A percentile compares a stretch with the other conserved stretches of the same genome.
Conservation (phyloP, 495 filamentous ascomycete genomes). For the Neurospora pannonica region DNA sequence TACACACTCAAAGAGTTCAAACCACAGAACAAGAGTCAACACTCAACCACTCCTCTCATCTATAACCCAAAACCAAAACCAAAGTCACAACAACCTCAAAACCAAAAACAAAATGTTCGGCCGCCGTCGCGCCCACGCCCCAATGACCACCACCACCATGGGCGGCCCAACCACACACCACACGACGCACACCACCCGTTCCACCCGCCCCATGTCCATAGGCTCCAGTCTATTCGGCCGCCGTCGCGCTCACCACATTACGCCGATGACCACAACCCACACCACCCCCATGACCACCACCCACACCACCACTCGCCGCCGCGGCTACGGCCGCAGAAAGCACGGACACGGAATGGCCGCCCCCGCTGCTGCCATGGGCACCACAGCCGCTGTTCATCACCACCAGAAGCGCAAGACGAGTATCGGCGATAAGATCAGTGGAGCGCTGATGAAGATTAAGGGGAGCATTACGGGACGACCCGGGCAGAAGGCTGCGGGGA, state of each 20-base stretch:
- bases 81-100: not conserved
- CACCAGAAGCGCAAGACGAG: slow-evolving; percentile 48
- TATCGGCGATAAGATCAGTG: slow-evolving; percentile 60
- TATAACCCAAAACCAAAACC: not conserved
- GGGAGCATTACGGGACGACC: slow-evolving; percentile 52
- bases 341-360: slow-evolving; percentile 10
- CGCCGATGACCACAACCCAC: not conserved
- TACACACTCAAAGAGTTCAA: not conserved
- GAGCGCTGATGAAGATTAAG: slow-evolving; percentile 57
- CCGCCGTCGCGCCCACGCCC: not conserved
- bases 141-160: slow-evolving; percentile 1
- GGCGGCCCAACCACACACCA: not conserved
- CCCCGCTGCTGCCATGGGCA: not conserved
- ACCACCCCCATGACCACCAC: slow-evolving; percentile 1
- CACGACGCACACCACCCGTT: not conserved
- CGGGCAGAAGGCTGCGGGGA: slow-evolving; percentile 62
- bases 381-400: slow-evolving; percentile 23
- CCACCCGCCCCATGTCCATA: not conserved
- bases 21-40: not conserved
- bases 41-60: not conserved
- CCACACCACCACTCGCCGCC: slow-evolving; percentile 7
- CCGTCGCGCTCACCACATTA: slow-evolving; percentile 2
- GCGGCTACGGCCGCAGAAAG: slow-evolving; percentile 1
- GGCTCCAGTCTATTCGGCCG: no score
- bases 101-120: not conserved